These are phyloP conservation scores for Wickerhamiella allomyrinae DNA, from an alignment of 805 yeast genomes.

Conservation along the genomic window DNA sequence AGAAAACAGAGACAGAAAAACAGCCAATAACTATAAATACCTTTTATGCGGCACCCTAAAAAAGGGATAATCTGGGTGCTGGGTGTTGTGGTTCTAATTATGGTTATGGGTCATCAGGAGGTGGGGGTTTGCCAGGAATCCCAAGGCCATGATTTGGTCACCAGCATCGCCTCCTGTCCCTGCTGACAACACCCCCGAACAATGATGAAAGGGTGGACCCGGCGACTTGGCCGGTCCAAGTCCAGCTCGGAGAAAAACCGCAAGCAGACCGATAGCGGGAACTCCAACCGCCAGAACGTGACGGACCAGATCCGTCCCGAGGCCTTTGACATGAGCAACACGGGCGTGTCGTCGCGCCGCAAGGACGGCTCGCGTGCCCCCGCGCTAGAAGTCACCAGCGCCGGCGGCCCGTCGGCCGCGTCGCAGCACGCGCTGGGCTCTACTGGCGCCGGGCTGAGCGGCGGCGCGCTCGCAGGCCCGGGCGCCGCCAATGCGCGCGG, in stretches of 20 bases:
- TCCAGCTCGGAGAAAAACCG: conserved; percentile 18
- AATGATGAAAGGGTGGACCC: conserved; percentile 30
- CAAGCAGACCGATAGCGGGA: conserved; percentile 7
- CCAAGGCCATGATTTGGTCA: too few relatives aligned
- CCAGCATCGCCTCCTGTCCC: neutral
- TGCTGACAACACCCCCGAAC: neutral
- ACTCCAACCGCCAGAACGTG: neutral
- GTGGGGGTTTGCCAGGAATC: too few relatives aligned
- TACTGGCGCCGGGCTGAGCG: neutral
- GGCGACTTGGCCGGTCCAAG: conserved; percentile 24
- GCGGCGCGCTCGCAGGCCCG: neutral
- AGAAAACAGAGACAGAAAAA: too few relatives aligned
- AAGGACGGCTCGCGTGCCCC: conserved; percentile 6
- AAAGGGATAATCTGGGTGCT: too few relatives aligned
- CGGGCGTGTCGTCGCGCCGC: conserved; percentile 20
- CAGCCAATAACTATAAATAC: too few relatives aligned
- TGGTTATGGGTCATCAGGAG: too few relatives aligned
- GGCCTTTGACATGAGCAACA: conserved; percentile 18
- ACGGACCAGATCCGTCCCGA: conserved; percentile 19
- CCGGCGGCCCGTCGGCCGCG: neutral
- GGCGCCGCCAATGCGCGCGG: neutral
- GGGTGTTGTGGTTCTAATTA: too few relatives aligned
- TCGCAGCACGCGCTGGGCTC: neutral
- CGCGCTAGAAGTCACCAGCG: conserved; percentile 4
- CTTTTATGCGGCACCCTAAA: too few relatives aligned